Evolutionary conservation across 2,329 filamentous ascomycete species (phyloP), one percentile per base, ranked within the genome.

Genomic region (Rasamsonia emersonii): DNA sequence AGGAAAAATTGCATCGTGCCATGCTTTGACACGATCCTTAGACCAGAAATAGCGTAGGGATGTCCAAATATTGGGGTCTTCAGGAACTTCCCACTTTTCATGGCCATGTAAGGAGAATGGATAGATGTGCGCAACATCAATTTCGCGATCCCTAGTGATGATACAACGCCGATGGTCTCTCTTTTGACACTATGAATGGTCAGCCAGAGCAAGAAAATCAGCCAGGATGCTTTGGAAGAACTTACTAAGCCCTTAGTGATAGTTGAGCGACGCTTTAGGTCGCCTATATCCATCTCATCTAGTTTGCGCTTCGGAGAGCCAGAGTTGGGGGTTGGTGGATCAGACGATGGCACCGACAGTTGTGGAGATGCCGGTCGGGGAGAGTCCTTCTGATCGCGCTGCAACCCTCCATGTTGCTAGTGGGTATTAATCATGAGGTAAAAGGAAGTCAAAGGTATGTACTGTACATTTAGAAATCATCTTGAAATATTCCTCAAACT

Each of bases 121-220:
- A 14, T 30, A 30, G 28, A 30, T 30, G 21, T 30, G 28, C 7
- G 28, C 28, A 11, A 30, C 28, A 18, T 30, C 28, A 29, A 15
- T 11, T 17, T 29, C 27, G 11, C 4, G 11, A 9, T 29, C 27
- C 27, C 14, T 29, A 15, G 27, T 29, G 10, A 29, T 29, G 16
- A 29, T 17, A 17, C 16, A 29, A 15, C 27, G 27, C 7, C 11
- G n/a, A 11, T 29, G 14, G 18, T 29, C 7, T 29, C 27, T 29
- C 18, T 29, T 29, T 16, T 17, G 27, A 29, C 27, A 29, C 27
- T 17, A 16, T 29, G 11, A 16, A 29, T 29, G 18, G 27, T 29
- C 18, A 29, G 11, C 18, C 18, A 29, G 11, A n/a, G 20, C 20
- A 23, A 23, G 8, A 8, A 8, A 7, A 23, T 23, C 20, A 23